A percentile compares a stretch with the other conserved stretches of the same genome.
Evolutionary conservation across 2,329 filamentous ascomycete species (phyloP).

Genomic region (Scorias spongiosa): DNA sequence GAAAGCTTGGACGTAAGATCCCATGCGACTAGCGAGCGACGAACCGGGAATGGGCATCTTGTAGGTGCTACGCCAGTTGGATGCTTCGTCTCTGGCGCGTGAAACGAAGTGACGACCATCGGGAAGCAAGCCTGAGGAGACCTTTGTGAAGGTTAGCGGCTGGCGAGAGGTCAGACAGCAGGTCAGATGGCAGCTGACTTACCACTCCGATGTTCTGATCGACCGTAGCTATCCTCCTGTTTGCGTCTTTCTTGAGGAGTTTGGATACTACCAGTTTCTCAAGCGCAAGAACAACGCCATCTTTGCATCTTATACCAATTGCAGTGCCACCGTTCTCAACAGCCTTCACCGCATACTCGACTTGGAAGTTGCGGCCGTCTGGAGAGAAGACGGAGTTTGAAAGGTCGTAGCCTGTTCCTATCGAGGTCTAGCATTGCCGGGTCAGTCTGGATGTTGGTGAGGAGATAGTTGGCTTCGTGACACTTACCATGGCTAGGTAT

Average conservation of each 20-base stretch:
- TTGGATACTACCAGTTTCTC: conserved; percentile 96
- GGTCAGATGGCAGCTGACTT: conserved; percentile 25
- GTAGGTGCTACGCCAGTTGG: conserved; percentile 82
- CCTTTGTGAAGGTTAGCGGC: conserved; percentile 37
- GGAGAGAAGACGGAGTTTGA: conserved; percentile 99
- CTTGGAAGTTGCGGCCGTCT: conserved; percentile 96
- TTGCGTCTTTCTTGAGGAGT: conserved; percentile 83
- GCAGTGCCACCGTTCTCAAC: conserved; percentile 96
- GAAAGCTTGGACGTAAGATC: conserved; percentile 91
- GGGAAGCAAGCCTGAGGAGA: conserved; percentile 84
- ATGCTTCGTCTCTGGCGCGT: conserved; percentile 84
- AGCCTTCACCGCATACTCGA: conserved; percentile 95
- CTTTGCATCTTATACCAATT: conserved; percentile 91
- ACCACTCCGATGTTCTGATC: conserved; percentile 90
- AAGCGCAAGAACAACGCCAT: conserved; percentile 87
- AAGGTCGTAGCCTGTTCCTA: conserved; percentile 98
- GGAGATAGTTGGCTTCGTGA: no score
- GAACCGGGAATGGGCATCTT: conserved; percentile 84
- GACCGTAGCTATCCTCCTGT: conserved; percentile 91
- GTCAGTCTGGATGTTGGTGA: no score
- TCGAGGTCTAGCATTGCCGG: conserved; percentile 59
- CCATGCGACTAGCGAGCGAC: conserved; percentile 83
- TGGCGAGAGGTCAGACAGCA: not conserved
- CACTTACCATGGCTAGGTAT: no score
- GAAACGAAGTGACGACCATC: conserved; percentile 92